Base-by-base conservation (phyloP, 2,329 filamentous ascomycete species). In the Fusarium algeriense region DNA sequence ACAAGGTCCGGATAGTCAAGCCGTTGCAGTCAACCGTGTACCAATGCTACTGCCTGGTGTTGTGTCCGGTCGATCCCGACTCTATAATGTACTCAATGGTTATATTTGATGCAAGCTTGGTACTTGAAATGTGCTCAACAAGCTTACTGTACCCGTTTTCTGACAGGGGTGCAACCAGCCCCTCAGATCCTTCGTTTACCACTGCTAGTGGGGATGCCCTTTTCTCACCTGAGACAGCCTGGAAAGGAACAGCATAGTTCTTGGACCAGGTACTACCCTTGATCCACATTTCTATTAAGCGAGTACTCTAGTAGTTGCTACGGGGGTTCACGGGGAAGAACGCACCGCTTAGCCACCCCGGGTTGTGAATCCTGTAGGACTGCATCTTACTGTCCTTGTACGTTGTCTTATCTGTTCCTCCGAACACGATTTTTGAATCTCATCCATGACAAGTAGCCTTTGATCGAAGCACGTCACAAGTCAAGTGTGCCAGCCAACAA, bases 151-250 rank as follows among this genome's bases (percentile, higher is more conserved):
- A 65, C 4, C 19, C 58, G 35, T 63, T 65, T 15, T 56, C 30
- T 11, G 62, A 65, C 15, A 65, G 43, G 26, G 62, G 62, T 37
- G 62, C 62, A 11, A 58, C 62, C 14, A 62, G 35, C 10, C 62
- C 62, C n/a, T 65, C 62, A 44, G 58, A 65, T 32, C 62, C 62
- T 62, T 65, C 58, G 37, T 63, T 49, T 28, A 65, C 58, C 15
- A 65, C 62, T 17, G 58, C 62, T 7, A 65, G 49, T 30, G 62
- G 62, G 57, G 48, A 23, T 28, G 62, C 63, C 11, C n/a, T 32
- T 23, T n/a, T 38, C 56, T 23, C 23, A 23, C 23, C 23, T 23
- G 23, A 5, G 13, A 38, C 43, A 44, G 35, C 49, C 23, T 62
- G 50, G 37, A 65, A 65, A 26, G 58, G 26, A 17, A 56, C 43